Evolutionary conservation across 805 yeast genomes (phyloP).

Genomic region (Crinitomyces ghanaensis): DNA sequence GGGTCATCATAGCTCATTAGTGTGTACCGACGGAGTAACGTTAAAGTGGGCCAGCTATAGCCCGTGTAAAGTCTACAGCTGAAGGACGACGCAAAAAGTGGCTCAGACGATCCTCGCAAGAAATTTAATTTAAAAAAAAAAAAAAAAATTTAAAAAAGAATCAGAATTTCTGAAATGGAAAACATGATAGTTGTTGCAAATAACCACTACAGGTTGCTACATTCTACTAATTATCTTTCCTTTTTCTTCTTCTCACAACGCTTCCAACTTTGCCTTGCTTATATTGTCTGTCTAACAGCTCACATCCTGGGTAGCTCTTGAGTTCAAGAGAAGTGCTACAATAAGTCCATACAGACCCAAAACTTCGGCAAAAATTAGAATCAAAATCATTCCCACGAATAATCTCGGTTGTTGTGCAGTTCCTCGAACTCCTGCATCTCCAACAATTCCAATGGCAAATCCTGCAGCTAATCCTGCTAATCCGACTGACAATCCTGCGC

Average conservation of each 20-base stretch:
- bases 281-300: conserved; percentile 40
- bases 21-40: too few relatives aligned
- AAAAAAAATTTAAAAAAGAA: too few relatives aligned
- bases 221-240: background rate
- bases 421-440: conserved; percentile 99
- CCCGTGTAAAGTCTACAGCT: too few relatives aligned
- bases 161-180: too few relatives aligned
- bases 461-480: conserved; percentile 97
- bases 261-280: too few relatives aligned
- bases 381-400: conserved; percentile 96
- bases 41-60: too few relatives aligned
- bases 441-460: conserved; percentile 97
- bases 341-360: conserved; percentile 97
- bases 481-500: conserved; percentile 97
- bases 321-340: conserved; percentile 94
- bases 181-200: conserved; percentile 1
- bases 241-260: background rate
- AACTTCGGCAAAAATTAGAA: conserved; percentile 97
- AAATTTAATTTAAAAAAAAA: too few relatives aligned
- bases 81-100: too few relatives aligned
- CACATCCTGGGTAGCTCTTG: conserved; percentile 92
- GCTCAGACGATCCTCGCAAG: too few relatives aligned
- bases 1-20: too few relatives aligned
- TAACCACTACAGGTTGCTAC: background rate
- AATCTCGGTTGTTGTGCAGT: conserved; percentile 97